phyloP scores from a whole-genome alignment of 257 asterid genomes.

The Nicotiana undulata region DNA sequence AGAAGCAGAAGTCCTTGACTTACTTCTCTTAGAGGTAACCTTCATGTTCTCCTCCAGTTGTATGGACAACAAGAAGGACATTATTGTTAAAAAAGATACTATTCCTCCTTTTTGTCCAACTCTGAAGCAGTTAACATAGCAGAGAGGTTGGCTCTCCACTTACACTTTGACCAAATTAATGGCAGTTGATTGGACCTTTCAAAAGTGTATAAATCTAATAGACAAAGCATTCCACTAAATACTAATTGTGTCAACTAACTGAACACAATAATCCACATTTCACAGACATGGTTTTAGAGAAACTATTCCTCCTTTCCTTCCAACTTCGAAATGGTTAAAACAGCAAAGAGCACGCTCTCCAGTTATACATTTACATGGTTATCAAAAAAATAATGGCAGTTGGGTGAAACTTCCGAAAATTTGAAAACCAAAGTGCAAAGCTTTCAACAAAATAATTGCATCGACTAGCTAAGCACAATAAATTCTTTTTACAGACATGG shows the following conservation, averaged over 20 bases:
- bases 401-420: neutral
- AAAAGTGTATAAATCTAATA: no score
- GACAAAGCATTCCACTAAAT: no score
- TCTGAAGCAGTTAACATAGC: no score
- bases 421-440: neutral
- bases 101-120: no score
- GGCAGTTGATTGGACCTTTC: no score
- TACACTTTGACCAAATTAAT: no score
- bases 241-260: no score
- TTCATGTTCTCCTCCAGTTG: no score
- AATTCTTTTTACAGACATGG: neutral
- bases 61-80: neutral
- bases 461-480: neutral
- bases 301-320: neutral
- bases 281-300: no score
- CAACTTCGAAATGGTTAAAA: neutral
- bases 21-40: neutral
- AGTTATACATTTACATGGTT: neutral
- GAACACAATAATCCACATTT: no score
- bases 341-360: neutral
- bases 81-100: no score
- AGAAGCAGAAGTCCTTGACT: neutral
- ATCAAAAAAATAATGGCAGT: neutral
- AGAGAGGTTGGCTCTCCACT: no score
- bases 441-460: neutral